Evolutionary conservation across 495 filamentous ascomycete species (phyloP).

Genomic region (Neurospora sp.): DNA sequence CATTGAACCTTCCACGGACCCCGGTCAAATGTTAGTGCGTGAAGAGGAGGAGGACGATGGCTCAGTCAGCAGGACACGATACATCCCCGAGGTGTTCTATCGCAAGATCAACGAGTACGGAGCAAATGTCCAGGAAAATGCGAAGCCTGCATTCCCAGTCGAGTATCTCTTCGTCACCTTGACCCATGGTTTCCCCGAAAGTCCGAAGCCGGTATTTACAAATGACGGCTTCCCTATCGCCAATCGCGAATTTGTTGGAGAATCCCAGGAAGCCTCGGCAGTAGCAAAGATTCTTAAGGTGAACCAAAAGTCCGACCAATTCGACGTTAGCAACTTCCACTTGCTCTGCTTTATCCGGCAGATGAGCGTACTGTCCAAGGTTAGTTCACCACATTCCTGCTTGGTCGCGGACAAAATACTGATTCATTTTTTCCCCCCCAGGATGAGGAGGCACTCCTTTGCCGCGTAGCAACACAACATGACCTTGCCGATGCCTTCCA

Average conservation of each 20-base stretch:
- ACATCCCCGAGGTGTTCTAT: constrained; percentile 97
- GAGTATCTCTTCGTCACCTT: constrained; percentile 94
- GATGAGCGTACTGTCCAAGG: constrained; percentile 75
- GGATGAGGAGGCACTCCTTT: constrained; percentile 86
- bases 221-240: constrained; percentile 71
- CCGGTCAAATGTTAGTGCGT: constrained; percentile 86
- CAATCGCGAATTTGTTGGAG: constrained; percentile 76
- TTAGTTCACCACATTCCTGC: constrained; percentile 9
- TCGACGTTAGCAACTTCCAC: constrained; percentile 83
- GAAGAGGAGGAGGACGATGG: constrained; percentile 80
- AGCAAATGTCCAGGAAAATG: constrained; percentile 90
- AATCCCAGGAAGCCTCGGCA: constrained; percentile 55
- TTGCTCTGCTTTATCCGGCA: constrained; percentile 77
- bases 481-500: constrained; percentile 70
- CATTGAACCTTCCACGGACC: constrained; percentile 88
- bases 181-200: constrained; percentile 89
- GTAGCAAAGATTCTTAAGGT: constrained; percentile 33
- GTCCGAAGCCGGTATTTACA: constrained; percentile 62
- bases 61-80: constrained; percentile 59
- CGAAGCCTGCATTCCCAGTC: constrained; percentile 90
- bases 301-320: constrained; percentile 45
- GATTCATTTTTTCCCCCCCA: constrained; percentile 20
- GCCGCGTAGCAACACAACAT: constrained; percentile 67
- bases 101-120: constrained; percentile 94
- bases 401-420: neutral